Evolutionary conservation across 257 asterid genomes (phyloP), one percentile per base, ranked within the genome.

Genomic region (Osmanthus fragrans): DNA sequence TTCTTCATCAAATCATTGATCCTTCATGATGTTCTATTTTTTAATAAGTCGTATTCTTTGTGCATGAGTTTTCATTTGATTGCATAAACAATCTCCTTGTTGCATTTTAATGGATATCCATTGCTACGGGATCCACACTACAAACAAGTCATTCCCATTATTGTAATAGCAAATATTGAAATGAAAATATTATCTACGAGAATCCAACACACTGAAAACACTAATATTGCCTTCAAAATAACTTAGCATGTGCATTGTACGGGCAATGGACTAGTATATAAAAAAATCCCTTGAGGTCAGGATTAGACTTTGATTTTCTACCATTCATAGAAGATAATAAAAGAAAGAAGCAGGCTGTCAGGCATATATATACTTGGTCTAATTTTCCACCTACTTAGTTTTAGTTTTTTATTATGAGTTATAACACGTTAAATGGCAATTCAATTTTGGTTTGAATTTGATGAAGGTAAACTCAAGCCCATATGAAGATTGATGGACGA

Each of bases 71-170:
- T 69, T 33, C 34, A 58, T 80, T 19, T 29, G 71, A 8, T 32
- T 18, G 72, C 32, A 39, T 68, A 21, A 7, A 3, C 73, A 72
- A 73, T 72, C 65, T 79, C 71, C 71, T 72, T 70, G 67, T 54
- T 83, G 82, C 75, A 69, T 80, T 82, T 12, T 86, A 96, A 98
- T 91, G 99, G 99, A 73, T 96, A 92, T 84, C 94, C 92, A 36
- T 89, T 96, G 91, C 81, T 96, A 96, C 97, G 99, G 3, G 97
- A 96, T 76, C 99, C 98, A 0, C 99, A 96, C 86, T 88, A 89
- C 84, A 96, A 96, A 25, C 27, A 25, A 25, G 27, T 25, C 27
- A 25, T 25, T 25, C 27, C 27, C 27, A 25, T 25, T 25, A 25
- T 25, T 25, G 1, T 25, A 25, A 25, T 25, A 25, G 27, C 27